Evolutionary conservation across 257 asterid species (phyloP), one percentile per base, ranked within the genome.

Genomic region (Solanum tacnaense): DNA sequence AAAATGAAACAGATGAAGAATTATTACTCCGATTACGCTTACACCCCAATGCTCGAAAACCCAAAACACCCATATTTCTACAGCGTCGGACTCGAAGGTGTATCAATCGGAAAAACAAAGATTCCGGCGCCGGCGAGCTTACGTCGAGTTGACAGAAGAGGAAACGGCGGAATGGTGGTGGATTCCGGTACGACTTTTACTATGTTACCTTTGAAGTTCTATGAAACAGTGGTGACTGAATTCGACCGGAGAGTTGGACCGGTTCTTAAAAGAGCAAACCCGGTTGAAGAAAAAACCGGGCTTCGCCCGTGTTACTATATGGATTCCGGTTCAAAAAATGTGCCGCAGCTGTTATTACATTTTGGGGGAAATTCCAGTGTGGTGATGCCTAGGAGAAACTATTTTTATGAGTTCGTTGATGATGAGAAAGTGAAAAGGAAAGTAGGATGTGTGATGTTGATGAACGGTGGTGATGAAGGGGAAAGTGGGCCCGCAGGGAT

Each of bases 81-180:
- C 87, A 92, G 95, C 34, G 96, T 96, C 1, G 98, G 96, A 2
- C 84, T 97, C 9, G 97, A 93, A 83, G 98, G 94, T 12, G 72
- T 94, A 4, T 88, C 99, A 0, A 82, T 97, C 7, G 99, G 98
- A 2, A 90, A 84, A 31, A 87, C 29, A 34, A 89, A 81, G 25
- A 89, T 97, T 18, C 83, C 74, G 5, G 92, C 99, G 74, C 98
- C 99, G 85, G 88, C 15, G 70, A 91, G 90, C 46, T 86, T 97
- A 41, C 87, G 81, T 86, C 82, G 93, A 4, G 95, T 97, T 10
- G 98, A 97, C 41, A 83, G 92, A 25, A 82, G 87, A 39, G 98
- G 99, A 1, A 92, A 92, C 35, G 99, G 99, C 0, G 99, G 98
- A 31, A 94, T 97, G 99, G 99, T 97, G 91, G 99, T 97, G 88